Conservation (phyloP, 192 early-diverging fungal species). For the Entomortierella chlamydospora region DNA sequence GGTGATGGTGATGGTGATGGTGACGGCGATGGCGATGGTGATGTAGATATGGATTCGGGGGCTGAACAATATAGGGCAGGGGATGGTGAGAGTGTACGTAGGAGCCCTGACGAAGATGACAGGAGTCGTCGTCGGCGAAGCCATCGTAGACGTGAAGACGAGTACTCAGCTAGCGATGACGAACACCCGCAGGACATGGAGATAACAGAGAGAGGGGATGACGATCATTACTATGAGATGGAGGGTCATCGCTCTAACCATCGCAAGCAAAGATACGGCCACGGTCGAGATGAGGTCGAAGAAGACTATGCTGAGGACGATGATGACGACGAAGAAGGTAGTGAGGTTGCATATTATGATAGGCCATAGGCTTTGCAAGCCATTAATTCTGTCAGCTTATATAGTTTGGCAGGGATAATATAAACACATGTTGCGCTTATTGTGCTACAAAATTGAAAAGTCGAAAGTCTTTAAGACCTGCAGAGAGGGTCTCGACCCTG, state of each 20-base stretch:
- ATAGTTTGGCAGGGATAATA: background rate
- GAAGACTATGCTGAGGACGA: constrained; percentile 14
- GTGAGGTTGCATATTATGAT: constrained; percentile 9
- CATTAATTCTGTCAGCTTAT: background rate
- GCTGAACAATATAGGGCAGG: constrained; percentile 10
- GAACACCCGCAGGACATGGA: constrained; percentile 9
- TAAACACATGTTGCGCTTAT: too few species aligned
- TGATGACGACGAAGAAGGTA: constrained; percentile 5
- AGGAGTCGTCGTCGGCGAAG: background rate
- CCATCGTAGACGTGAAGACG: constrained; percentile 1
- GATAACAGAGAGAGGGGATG: constrained; percentile 11
- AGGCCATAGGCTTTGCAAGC: background rate
- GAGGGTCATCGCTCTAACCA: constrained; percentile 1
- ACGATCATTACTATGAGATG: background rate
- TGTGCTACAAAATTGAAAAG: too few species aligned
- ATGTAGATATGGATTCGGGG: constrained; percentile 40
- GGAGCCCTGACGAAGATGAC: constrained; percentile 2
- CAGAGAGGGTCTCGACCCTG: too few species aligned
- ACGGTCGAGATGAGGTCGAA: background rate
- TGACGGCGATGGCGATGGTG: constrained; percentile 27
- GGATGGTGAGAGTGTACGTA: constrained; percentile 4
- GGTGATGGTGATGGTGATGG: too few species aligned
- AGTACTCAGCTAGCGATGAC: constrained; percentile 8
- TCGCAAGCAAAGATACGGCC: background rate
- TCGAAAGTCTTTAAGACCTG: too few species aligned